Evolutionary conservation across 2,329 filamentous ascomycete species (phyloP).

Genomic region (Paraconiothyrium sp.): DNA sequence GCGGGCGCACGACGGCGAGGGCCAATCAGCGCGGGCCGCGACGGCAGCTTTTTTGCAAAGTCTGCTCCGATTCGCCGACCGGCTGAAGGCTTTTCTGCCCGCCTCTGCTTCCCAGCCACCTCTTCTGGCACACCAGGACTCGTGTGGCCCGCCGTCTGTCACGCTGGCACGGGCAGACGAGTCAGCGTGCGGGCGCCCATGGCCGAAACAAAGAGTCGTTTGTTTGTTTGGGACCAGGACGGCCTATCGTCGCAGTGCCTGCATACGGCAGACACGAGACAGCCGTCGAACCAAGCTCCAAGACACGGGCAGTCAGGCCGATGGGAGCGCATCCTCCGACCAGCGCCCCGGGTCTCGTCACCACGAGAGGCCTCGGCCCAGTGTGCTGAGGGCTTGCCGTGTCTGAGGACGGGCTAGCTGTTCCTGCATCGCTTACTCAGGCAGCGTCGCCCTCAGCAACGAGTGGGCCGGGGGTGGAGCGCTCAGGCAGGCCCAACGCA

Average conservation of each 20-base stretch:
- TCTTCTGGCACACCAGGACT: neutral
- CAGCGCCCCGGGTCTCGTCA: slow-evolving; percentile 9
- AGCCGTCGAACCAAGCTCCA: neutral
- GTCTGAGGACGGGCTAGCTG: slow-evolving; percentile 11
- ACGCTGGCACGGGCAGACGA: slow-evolving; percentile 4
- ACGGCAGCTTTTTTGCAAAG: slow-evolving; percentile 32
- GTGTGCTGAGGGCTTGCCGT: slow-evolving; percentile 2
- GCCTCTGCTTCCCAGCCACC: slow-evolving; percentile 27
- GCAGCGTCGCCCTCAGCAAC: slow-evolving; percentile 16
- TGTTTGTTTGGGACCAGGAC: slow-evolving; percentile 14
- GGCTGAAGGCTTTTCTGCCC: slow-evolving; percentile 29
- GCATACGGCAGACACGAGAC: neutral
- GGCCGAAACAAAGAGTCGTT: slow-evolving; percentile 12
- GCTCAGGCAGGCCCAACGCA: slow-evolving; percentile 11
- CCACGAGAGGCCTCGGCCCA: neutral
- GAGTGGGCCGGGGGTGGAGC: slow-evolving; percentile 19
- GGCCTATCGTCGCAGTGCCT: too few relatives aligned
- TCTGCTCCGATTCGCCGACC: slow-evolving; percentile 36
- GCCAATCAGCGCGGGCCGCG: slow-evolving; percentile 40
- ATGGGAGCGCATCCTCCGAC: neutral
- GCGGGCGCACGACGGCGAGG: slow-evolving; percentile 22
- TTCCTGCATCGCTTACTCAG: slow-evolving; percentile 40
- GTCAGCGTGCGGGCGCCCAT: neutral
- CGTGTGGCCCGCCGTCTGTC: slow-evolving; percentile 15
- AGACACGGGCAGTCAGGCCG: too few relatives aligned